Conservation (phyloP, 2,329 filamentous ascomycete genomes). For the Botryosphaeria agaves region DNA sequence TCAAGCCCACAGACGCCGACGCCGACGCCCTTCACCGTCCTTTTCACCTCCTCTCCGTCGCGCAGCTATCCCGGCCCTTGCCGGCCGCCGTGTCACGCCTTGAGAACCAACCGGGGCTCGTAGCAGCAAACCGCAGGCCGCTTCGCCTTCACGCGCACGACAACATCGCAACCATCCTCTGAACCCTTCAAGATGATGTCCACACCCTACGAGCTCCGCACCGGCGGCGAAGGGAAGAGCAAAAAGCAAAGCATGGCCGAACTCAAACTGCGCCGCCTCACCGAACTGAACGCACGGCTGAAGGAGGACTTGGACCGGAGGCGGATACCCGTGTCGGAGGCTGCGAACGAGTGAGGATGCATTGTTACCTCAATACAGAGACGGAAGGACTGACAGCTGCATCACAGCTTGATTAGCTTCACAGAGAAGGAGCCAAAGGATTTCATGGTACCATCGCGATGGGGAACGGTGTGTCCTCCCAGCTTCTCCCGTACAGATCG, state of each 20-base stretch:
- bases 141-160: background rate
- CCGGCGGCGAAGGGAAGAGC: constrained; percentile 53
- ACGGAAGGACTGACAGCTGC: too few relatives aligned
- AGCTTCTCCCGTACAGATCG: background rate
- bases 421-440: constrained; percentile 89
- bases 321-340: constrained; percentile 88
- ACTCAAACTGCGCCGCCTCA: constrained; percentile 87
- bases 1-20: too few relatives aligned
- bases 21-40: too few relatives aligned
- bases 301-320: constrained; percentile 92
- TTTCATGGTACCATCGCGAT: constrained; percentile 97
- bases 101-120: too few relatives aligned
- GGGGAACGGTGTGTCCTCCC: constrained; percentile 49
- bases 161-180: constrained; percentile 1
- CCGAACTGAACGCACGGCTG: constrained; percentile 89
- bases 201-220: constrained; percentile 47
- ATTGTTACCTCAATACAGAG: too few relatives aligned
- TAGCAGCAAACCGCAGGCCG: too few relatives aligned
- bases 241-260: constrained; percentile 99
- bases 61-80: too few relatives aligned
- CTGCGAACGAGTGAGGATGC: constrained; percentile 44
- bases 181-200: constrained; percentile 29
- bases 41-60: too few relatives aligned
- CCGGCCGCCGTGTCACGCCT: too few relatives aligned
- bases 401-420: constrained; percentile 85